Conservation (phyloP, 2,329 filamentous ascomycete species). For the Paraconiothyrium sp. region DNA sequence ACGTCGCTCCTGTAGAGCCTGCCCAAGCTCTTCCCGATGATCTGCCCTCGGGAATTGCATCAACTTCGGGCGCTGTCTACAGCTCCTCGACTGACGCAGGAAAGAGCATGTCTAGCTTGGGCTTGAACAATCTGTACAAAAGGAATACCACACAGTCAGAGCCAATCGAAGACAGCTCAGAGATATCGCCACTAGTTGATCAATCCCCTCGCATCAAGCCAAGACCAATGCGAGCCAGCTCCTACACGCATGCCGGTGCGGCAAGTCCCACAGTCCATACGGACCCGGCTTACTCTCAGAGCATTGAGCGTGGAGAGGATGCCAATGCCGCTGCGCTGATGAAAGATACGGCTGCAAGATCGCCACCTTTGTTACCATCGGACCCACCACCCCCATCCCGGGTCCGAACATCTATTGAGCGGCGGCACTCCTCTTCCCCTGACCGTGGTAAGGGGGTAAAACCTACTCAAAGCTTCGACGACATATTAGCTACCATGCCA, state of each 20-base stretch:
- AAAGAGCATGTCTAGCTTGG: constrained; percentile 8
- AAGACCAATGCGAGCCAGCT: constrained; percentile 67
- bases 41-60: neutral
- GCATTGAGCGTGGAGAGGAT: constrained; percentile 64
- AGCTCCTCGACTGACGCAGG: constrained; percentile 5
- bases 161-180: constrained; percentile 16
- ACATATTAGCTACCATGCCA: neutral
- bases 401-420: constrained; percentile 44
- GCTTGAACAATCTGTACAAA: neutral
- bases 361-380: constrained; percentile 64
- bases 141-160: constrained; percentile 1
- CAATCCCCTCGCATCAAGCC: constrained; percentile 50
- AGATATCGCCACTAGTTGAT: constrained; percentile 38
- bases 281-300: constrained; percentile 66
- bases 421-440: neutral
- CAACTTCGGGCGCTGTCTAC: constrained; percentile 3
- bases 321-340: constrained; percentile 70
- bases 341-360: constrained; percentile 72
- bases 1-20: neutral
- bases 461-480: neutral
- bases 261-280: constrained; percentile 74
- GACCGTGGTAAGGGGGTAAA: neutral
- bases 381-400: constrained; percentile 53
- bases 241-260: constrained; percentile 64
- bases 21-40: neutral